Evolutionary conservation across 129 eudicot species (phyloP), one percentile per base, ranked within the genome.

Genomic region (Flaveria bidentis): DNA sequence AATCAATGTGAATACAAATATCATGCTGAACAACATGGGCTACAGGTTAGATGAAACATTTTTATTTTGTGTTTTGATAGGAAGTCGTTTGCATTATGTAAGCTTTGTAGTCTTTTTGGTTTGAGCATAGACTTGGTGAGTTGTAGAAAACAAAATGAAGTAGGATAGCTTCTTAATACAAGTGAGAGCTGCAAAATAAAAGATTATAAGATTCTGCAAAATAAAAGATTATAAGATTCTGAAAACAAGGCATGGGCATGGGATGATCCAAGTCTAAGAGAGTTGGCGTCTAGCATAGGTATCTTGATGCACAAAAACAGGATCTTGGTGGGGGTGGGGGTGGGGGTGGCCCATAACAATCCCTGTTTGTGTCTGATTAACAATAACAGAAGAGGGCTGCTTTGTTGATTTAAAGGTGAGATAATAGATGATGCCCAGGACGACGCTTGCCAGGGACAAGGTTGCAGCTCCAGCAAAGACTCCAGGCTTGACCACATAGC

Each of bases 401-500:
- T 87, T 90, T 44, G 71, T 80, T 2, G 90, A 76, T 56, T 71
- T 76, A 47, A 89, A 79, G 70, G 67, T 64, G 52, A 85, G 80
- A 62, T 87, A 90, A 68, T 85, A 87, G 25, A 79, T 7, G 20
- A 90, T 81, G 42, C 95, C 92, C n/a, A 91, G 90, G 80, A 64
- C 51, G 68, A 63, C 46, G 6, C 68, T 63, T 30, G 39, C 68
- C 20, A 56, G 63, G 42, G 92, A 84, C 84, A 92, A 71, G 30
- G 78, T 60, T 23, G 95, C 87, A 30, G 96, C 94, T 65, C 87
- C 90, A 69, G 90, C 89, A 86, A 92, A 92, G 47, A 92, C 98
- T 17, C 98, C 98, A 22, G 95, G 94, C 85, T 90, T 92, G 13
- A 92, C 89, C n/a, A 92, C 90, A 69, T 88, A 90, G 78, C 98